Conservation (phyloP, 768 basidiomycete genomes). For the Neoboletus magnificus region DNA sequence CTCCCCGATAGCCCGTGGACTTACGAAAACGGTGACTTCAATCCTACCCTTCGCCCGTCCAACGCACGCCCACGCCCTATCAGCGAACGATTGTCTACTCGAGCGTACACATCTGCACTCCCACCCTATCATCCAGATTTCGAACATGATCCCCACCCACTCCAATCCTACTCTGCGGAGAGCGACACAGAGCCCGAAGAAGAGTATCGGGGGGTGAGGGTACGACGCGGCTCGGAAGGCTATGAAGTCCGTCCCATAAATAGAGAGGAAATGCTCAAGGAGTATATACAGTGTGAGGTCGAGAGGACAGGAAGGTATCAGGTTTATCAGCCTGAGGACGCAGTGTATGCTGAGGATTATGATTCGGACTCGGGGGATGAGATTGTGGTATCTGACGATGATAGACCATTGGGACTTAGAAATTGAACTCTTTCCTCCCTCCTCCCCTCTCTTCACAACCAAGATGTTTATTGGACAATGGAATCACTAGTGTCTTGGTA, state of each 20-base stretch:
- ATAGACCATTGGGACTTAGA: conserved; percentile 17
- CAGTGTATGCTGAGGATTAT: conserved; percentile 43
- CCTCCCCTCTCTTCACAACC: background rate
- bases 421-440: conserved; percentile 7
- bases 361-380: conserved; percentile 14
- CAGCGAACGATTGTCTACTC: conserved; percentile 19
- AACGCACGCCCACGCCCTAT: conserved; percentile 40
- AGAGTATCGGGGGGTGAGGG: conserved; percentile 32
- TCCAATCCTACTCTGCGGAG: conserved; percentile 17
- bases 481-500: conserved; percentile 21
- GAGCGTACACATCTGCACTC: conserved; percentile 44
- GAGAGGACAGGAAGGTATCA: conserved; percentile 61
- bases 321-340: conserved; percentile 61
- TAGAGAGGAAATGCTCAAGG: conserved; percentile 61
- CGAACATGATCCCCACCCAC: conserved; percentile 30
- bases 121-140: conserved; percentile 82
- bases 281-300: conserved; percentile 53
- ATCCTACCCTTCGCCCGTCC: conserved; percentile 70
- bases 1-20: conserved; percentile 78
- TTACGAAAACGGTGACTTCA: conserved; percentile 72
- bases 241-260: conserved; percentile 64
- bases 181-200: conserved; percentile 30
- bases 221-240: conserved; percentile 79
- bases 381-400: conserved; percentile 15
- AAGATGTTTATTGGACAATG: conserved; percentile 7